Base-by-base conservation (phyloP, 108 stramenopile genomes). In the Nitzschia sp. region DNA sequence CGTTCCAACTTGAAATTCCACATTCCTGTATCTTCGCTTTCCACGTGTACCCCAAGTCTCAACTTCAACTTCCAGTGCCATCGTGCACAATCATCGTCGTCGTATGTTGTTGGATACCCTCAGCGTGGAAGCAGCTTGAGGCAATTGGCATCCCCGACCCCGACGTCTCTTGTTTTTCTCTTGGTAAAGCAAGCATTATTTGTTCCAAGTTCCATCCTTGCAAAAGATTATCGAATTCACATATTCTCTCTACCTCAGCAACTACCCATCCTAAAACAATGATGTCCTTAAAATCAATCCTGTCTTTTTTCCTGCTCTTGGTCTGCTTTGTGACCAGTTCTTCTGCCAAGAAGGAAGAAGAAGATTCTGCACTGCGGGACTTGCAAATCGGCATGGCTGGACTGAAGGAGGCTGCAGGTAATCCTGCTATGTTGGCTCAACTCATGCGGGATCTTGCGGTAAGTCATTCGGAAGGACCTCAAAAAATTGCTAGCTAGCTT, bases 401-500 rank as follows among this genome's bases (percentile, higher is more conserved):
- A 16, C 80, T 95, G 53, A 84, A 92, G 72, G 81, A 92, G 71
- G 93, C 93, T 5, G 86, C 80, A 11, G 62, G 82, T 52, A 89
- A 95, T 73, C 93, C 93, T 9, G 90, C 85, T 41, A 25, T 95
- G 63, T 79, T 95, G 45, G 93, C 93, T 16, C 93, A 95, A 75
- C 68, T 95, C 46, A 90, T 95, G 84, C 87, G 86, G 64, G 93
- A 95, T 74, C 86, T 95, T 74, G 84, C 87, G 83, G 90, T 91
- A 60, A 64, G 90, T 72, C n/a, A n/a, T n/a, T n/a, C n/a, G n/a
- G n/a, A n/a, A n/a, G n/a, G n/a, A n/a, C n/a, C n/a, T n/a, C n/a
- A n/a, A n/a, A n/a, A n/a, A n/a, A n/a, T n/a, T n/a, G n/a, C n/a
- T n/a, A n/a, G n/a, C n/a, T n/a, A n/a, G n/a, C n/a, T n/a, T n/a